Percentiles rank a stretch among this genome's conserved stretches.
Conservation (phyloP, 805 yeast species). For the Wickerhamiella siamensis region DNA sequence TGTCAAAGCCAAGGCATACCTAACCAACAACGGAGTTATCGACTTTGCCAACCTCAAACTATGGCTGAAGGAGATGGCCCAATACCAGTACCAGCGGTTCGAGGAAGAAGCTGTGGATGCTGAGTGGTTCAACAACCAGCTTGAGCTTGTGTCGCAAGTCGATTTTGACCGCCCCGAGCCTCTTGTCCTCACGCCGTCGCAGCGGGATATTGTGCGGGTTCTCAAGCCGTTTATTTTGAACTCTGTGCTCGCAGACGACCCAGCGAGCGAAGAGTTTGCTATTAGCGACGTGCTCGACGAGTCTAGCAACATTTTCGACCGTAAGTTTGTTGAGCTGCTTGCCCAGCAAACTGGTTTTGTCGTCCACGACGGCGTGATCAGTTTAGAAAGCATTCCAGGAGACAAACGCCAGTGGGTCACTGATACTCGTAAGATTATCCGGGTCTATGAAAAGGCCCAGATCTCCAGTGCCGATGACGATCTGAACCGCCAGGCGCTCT, state of each 20-base stretch:
- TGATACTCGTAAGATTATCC: slow-evolving; percentile 21
- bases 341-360: slow-evolving; percentile 31
- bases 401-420: slow-evolving; percentile 4
- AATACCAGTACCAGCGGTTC: slow-evolving; percentile 73
- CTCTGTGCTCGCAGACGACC: slow-evolving; percentile 15
- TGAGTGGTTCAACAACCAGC: slow-evolving; percentile 79
- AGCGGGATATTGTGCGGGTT: slow-evolving; percentile 47
- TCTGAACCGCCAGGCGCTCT: slow-evolving; percentile 41
- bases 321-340: slow-evolving; percentile 16
- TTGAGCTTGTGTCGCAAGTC: slow-evolving; percentile 31
- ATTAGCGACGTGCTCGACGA: slow-evolving; percentile 5
- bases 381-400: slow-evolving; percentile 20
- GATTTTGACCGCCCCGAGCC: slow-evolving; percentile 35
- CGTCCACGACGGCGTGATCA: slow-evolving; percentile 44
- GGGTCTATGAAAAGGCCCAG: slow-evolving; percentile 25
- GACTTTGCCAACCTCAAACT: slow-evolving; percentile 55
- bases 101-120: slow-evolving; percentile 70
- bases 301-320: slow-evolving; percentile 5
- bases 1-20: slow-evolving; percentile 61
- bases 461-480: slow-evolving; percentile 22
- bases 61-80: slow-evolving; percentile 64
- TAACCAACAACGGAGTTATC: slow-evolving; percentile 71
- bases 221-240: slow-evolving; percentile 35
- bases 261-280: slow-evolving; percentile 14
- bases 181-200: slow-evolving; percentile 37